Conservation (phyloP, 1,139 yeast genomes). For the Lodderomyces pseudojiufengensis region DNA sequence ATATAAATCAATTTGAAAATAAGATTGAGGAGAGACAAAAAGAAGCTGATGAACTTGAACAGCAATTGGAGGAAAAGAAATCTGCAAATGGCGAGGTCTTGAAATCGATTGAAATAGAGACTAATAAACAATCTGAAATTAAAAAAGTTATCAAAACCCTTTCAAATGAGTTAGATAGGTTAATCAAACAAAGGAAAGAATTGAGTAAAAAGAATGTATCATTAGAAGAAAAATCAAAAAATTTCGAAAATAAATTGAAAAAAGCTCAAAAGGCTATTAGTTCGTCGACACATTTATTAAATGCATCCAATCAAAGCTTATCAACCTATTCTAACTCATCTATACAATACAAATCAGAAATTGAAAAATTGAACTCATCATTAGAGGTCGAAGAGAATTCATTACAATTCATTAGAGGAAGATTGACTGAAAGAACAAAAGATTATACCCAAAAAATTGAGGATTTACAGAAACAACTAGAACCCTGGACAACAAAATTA, state of each 20-base stretch:
- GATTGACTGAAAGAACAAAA: conserved; percentile 71
- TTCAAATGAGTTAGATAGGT: conserved; percentile 25
- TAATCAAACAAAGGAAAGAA: conserved; percentile 23
- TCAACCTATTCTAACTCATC: conserved; percentile 44
- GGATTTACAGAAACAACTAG: conserved; percentile 57
- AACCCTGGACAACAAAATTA: conserved; percentile 79
- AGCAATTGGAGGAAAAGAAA: conserved; percentile 45
- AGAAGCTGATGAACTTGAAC: conserved; percentile 35
- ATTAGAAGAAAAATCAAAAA: conserved; percentile 70
- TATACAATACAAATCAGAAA: conserved; percentile 35
- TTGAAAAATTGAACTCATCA: conserved; percentile 41
- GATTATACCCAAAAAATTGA: conserved; percentile 63
- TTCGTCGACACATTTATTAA: conserved; percentile 31
- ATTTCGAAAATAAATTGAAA: conserved; percentile 54
- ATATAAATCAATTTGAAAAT: conserved; percentile 38
- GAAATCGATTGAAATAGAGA: conserved; percentile 31
- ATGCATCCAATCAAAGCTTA: conserved; percentile 46
- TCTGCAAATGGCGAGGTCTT: conserved; percentile 43
- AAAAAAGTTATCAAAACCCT: conserved; percentile 27
- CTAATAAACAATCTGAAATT: conserved; percentile 26
- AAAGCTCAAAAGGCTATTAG: conserved; percentile 55
- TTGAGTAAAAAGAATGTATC: conserved; percentile 55
- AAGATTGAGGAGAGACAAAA: conserved; percentile 37
- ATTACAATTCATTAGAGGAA: conserved; percentile 60
- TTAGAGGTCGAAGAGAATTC: conserved; percentile 52